Evolutionary conservation across 2,329 filamentous ascomycete species (phyloP).

Genomic region (Rugonectria rugulosa): DNA sequence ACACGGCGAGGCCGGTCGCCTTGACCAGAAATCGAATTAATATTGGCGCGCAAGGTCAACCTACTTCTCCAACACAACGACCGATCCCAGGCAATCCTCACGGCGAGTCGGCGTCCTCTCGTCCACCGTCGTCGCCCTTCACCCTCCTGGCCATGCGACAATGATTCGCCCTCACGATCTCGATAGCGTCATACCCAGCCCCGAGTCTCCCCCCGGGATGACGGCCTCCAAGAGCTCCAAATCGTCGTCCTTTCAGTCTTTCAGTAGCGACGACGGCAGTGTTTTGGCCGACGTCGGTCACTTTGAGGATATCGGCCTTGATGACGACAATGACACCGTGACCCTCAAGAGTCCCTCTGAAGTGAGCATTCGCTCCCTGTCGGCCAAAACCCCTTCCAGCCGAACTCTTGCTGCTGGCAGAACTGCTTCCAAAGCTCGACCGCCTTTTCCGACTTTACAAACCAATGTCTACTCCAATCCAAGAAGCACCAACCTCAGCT

Average conservation of each 20-base stretch:
- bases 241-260: slow-evolving; percentile 86
- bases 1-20: slow-evolving; percentile 28
- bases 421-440: slow-evolving; percentile 46
- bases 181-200: slow-evolving; percentile 42
- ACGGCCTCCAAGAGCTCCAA: slow-evolving; percentile 88
- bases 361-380: slow-evolving; percentile 48
- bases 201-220: slow-evolving; percentile 64
- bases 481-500: slow-evolving; percentile 56
- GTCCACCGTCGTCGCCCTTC: slow-evolving; percentile 17
- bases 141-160: slow-evolving; percentile 41
- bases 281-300: slow-evolving; percentile 77
- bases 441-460: slow-evolving; percentile 55
- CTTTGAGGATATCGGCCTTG: slow-evolving; percentile 93
- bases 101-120: slow-evolving; percentile 28
- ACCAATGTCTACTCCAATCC: slow-evolving; percentile 58
- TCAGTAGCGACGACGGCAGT: slow-evolving; percentile 76
- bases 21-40: neutral
- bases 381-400: slow-evolving; percentile 39
- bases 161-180: slow-evolving; percentile 46
- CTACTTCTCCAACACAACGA: slow-evolving; percentile 8
- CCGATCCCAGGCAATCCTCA: slow-evolving; percentile 10
- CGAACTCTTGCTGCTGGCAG: slow-evolving; percentile 43
- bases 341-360: slow-evolving; percentile 60
- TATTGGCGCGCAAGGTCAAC: neutral
- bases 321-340: slow-evolving; percentile 64